Conservation (phyloP, 176 grass and related monocot species). For the Cymbopogon citratus region DNA sequence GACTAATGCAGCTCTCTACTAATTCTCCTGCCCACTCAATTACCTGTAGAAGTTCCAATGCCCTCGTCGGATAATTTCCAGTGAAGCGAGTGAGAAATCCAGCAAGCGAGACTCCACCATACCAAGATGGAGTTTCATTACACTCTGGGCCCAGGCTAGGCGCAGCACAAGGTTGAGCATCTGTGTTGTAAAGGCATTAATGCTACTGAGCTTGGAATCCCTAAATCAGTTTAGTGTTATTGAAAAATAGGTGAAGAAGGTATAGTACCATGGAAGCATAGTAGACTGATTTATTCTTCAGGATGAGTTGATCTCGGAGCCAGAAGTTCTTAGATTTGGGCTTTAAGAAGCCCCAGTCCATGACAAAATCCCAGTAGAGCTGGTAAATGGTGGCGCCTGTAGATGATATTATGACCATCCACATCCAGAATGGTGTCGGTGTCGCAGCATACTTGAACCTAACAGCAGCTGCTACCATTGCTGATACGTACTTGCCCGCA, state of each 20-base stretch:
- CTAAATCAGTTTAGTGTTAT: neutral
- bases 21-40: neutral
- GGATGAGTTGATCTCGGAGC: slow-evolving; percentile 71
- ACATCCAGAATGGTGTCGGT: slow-evolving; percentile 52
- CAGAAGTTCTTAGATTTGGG: slow-evolving; percentile 50
- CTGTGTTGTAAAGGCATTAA: slow-evolving; percentile 38
- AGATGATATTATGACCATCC: slow-evolving; percentile 58
- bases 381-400: slow-evolving; percentile 72
- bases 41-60: slow-evolving; percentile 98
- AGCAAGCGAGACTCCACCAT: slow-evolving; percentile 47
- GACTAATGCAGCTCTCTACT: neutral
- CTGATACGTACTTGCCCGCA: slow-evolving; percentile 78
- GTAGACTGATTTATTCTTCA: slow-evolving; percentile 78
- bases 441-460: slow-evolving; percentile 66
- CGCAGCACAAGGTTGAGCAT: slow-evolving; percentile 71
- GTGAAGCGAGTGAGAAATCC: slow-evolving; percentile 70
- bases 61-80: slow-evolving; percentile 78
- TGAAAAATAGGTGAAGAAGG: neutral
- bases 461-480: slow-evolving; percentile 78
- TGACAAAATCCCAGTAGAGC: slow-evolving; percentile 96
- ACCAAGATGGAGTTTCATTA: slow-evolving; percentile 49
- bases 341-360: slow-evolving; percentile 79
- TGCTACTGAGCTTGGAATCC: neutral
- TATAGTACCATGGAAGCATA: slow-evolving; percentile 70
- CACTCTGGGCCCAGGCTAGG: slow-evolving; percentile 84